Percentiles rank a stretch among this genome's conserved stretches.
Conservation (phyloP, 1,139 yeast species). For the Diutina pseudorugosa region DNA sequence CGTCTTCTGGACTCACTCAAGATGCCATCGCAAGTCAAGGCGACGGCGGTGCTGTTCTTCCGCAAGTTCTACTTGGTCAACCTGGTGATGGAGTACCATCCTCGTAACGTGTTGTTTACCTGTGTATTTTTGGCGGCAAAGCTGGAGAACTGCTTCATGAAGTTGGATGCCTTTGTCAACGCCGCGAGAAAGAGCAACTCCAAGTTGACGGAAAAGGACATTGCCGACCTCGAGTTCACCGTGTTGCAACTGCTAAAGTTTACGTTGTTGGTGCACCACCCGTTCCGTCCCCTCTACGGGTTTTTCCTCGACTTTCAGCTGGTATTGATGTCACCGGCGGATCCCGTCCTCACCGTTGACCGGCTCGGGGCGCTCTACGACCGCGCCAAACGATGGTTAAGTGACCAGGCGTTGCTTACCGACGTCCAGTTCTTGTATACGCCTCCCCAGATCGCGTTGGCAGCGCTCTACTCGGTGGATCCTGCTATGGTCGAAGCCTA, state of each 20-base stretch:
- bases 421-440: conserved; percentile 71
- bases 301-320: conserved; percentile 80
- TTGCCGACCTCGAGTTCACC: conserved; percentile 67
- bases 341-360: conserved; percentile 27
- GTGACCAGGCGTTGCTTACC: conserved; percentile 52
- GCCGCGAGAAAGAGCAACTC: conserved; percentile 29
- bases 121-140: conserved; percentile 88
- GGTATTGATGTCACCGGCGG: conserved; percentile 25
- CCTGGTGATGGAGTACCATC: conserved; percentile 80
- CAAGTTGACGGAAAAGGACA: conserved; percentile 52
- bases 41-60: conserved; percentile 79
- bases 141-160: conserved; percentile 80
- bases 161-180: conserved; percentile 70
- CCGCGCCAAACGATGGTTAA: conserved; percentile 49
- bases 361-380: conserved; percentile 51
- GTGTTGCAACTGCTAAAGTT: conserved; percentile 66
- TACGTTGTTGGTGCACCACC: conserved; percentile 78
- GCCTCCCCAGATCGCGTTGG: conserved; percentile 92
- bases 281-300: conserved; percentile 80
- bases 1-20: conserved; percentile 35
- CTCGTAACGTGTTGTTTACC: conserved; percentile 71
- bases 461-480: conserved; percentile 63
- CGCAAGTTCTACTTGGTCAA: conserved; percentile 68
- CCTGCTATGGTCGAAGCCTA: conserved; percentile 55
- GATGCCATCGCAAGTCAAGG: conserved; percentile 42